Evolutionary conservation across 192 early-diverging fungal species (phyloP).

Genomic region (Spinellus fusiger): DNA sequence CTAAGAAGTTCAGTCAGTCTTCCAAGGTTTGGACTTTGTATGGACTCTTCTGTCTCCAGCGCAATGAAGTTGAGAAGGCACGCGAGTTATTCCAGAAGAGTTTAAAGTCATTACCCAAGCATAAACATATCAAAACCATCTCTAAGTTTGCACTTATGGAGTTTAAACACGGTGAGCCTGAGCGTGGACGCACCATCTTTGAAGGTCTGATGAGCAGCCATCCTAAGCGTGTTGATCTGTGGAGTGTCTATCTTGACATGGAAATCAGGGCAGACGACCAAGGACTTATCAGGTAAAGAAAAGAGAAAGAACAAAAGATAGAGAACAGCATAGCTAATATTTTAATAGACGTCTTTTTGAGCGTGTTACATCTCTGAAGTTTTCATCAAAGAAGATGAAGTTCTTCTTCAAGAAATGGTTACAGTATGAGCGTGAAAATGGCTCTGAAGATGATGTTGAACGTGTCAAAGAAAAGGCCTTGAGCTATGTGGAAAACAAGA

Average conservation of each 20-base stretch:
- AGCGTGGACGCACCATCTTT: constrained; percentile 96
- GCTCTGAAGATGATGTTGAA: constrained; percentile 70
- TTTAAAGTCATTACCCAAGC: constrained; percentile 83
- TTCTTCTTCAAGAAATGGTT: constrained; percentile 99
- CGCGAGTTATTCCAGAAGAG: constrained; percentile 76
- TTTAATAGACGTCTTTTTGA: constrained; percentile 71
- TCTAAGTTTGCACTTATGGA: constrained; percentile 96
- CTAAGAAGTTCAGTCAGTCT: constrained; percentile 81
- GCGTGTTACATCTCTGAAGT: constrained; percentile 81
- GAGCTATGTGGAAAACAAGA: constrained; percentile 71
- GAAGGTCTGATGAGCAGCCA: constrained; percentile 91
- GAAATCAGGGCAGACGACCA: constrained; percentile 76
- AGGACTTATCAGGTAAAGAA: constrained; percentile 52
- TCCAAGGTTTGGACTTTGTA: constrained; percentile 89
- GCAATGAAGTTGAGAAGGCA: constrained; percentile 65
- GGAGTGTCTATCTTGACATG: constrained; percentile 97
- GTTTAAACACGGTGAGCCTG: constrained; percentile 94
- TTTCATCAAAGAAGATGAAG: constrained; percentile 98
- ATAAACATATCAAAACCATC: constrained; percentile 93
- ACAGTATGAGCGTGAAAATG: constrained; percentile 87
- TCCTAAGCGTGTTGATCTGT: constrained; percentile 92
- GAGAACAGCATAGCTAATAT: not conserved
- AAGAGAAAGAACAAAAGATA: not conserved
- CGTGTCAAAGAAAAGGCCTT: constrained; percentile 85
- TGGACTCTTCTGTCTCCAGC: constrained; percentile 76